These are phyloP conservation scores for Licmophora abbreviata DNA, from an alignment of 108 stramenopile species.

Conservation along the genomic window DNA sequence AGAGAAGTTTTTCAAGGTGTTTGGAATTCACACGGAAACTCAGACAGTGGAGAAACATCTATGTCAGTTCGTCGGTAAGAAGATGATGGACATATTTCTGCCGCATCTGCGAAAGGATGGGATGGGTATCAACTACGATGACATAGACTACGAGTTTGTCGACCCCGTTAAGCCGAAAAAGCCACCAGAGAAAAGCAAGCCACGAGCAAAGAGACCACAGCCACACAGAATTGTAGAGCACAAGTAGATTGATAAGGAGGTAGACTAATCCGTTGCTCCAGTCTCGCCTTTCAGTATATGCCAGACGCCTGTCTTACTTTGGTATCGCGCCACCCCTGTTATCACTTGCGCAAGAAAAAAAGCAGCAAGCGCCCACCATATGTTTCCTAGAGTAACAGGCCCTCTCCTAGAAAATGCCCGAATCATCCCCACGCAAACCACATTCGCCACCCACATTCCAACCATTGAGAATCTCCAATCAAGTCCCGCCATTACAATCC, in stretches of 20 bases:
- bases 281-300: slow-evolving; percentile 29
- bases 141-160: slow-evolving; percentile 38
- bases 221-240: no score
- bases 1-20: slow-evolving; percentile 64
- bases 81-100: slow-evolving; percentile 64
- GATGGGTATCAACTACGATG: slow-evolving; percentile 73
- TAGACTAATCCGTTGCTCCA: no score
- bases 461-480: slow-evolving; percentile 87
- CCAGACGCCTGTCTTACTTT: slow-evolving; percentile 74
- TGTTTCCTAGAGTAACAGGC: slow-evolving; percentile 41
- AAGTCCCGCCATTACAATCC: slow-evolving; percentile 89
- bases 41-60: slow-evolving; percentile 66
- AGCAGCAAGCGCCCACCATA: slow-evolving; percentile 85
- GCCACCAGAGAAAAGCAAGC: no score
- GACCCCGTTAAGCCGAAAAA: no score
- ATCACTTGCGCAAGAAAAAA: slow-evolving; percentile 82
- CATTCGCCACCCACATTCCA: slow-evolving; percentile 87
- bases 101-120: slow-evolving; percentile 49
- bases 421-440: slow-evolving; percentile 71
- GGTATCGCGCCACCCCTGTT: slow-evolving; percentile 48
- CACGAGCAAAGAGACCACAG: no score
- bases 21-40: slow-evolving; percentile 74
- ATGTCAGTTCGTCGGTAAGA: slow-evolving; percentile 83
- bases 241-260: no score
- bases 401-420: slow-evolving; percentile 26